Conservation (phyloP, 2,329 filamentous ascomycete genomes). For the Aquanectria penicillioides region DNA sequence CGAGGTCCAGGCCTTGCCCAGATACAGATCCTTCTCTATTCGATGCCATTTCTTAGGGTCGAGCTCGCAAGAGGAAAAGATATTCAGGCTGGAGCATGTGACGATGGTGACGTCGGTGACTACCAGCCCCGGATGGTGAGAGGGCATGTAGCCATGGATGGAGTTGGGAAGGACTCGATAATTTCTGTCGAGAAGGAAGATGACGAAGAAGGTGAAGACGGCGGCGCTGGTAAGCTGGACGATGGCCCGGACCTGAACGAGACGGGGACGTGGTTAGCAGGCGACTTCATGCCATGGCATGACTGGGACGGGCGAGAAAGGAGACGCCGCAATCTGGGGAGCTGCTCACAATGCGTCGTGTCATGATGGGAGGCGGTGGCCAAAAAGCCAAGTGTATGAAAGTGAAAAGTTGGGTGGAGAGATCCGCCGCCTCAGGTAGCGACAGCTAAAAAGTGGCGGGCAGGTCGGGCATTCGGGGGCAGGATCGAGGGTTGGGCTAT, state of each 20-base stretch:
- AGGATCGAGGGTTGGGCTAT: conserved; percentile 31
- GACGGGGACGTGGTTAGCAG: conserved; percentile 17
- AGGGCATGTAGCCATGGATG: conserved; percentile 87
- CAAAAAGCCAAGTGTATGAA: conserved; percentile 1
- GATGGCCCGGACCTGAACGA: conserved; percentile 69
- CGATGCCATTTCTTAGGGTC: conserved; percentile 80
- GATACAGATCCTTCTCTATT: conserved; percentile 88
- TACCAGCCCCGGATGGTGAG: conserved; percentile 84
- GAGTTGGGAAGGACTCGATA: conserved; percentile 87
- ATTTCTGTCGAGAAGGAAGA: conserved; percentile 87
- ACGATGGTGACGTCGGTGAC: conserved; percentile 86
- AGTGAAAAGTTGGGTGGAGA: conserved; percentile 17
- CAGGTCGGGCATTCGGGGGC: conserved; percentile 35
- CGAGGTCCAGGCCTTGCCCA: conserved; percentile 77
- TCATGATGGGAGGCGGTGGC: conserved; percentile 42
- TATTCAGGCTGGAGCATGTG: conserved; percentile 79
- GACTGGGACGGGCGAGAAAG: no score
- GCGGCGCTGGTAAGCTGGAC: conserved; percentile 78
- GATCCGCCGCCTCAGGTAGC: conserved; percentile 34
- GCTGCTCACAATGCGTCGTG: conserved; percentile 49
- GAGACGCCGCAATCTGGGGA: not conserved
- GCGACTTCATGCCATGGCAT: no score
- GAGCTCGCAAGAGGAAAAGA: conserved; percentile 79
- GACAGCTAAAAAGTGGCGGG: conserved; percentile 24
- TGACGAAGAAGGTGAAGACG: conserved; percentile 73